These are phyloP conservation scores for Penicillium fimorum DNA, from an alignment of 495 filamentous ascomycete genomes.

Conservation along the genomic window DNA sequence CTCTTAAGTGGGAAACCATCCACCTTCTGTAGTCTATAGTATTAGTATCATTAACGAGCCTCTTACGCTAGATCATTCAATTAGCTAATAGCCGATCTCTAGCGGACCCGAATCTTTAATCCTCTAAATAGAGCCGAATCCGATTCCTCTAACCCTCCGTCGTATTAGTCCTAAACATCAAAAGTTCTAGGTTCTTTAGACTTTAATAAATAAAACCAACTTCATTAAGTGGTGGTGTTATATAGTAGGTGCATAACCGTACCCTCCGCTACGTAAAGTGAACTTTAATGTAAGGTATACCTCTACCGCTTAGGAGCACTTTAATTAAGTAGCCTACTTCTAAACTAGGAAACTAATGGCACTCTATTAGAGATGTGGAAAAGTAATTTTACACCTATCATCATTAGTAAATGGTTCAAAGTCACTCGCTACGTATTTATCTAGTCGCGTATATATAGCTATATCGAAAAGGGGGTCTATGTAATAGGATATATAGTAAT, in stretches of 20 bases:
- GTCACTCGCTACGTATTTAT: neutral
- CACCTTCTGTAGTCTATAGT: too few species aligned
- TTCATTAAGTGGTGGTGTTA: neutral
- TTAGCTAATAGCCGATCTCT: too few species aligned
- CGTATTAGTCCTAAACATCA: neutral
- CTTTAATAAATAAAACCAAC: neutral
- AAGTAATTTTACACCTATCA: too few species aligned
- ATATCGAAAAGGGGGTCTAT: neutral
- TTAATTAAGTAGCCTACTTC: neutral
- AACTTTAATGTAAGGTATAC: neutral
- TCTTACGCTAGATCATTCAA: too few species aligned
- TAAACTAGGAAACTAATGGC: neutral
- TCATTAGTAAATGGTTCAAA: too few species aligned
- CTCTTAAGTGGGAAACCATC: too few species aligned
- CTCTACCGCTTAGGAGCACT: neutral
- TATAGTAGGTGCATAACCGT: neutral
- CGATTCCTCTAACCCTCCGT: neutral
- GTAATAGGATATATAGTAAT: neutral
- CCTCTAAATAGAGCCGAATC: too few species aligned
- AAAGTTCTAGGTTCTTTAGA: neutral
- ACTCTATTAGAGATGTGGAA: neutral
- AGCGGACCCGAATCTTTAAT: too few species aligned
- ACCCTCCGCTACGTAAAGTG: neutral
- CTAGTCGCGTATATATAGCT: neutral
- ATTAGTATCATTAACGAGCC: too few species aligned